Conservation (phyloP, 2,329 filamentous ascomycete species). For the Xylaria sp. region DNA sequence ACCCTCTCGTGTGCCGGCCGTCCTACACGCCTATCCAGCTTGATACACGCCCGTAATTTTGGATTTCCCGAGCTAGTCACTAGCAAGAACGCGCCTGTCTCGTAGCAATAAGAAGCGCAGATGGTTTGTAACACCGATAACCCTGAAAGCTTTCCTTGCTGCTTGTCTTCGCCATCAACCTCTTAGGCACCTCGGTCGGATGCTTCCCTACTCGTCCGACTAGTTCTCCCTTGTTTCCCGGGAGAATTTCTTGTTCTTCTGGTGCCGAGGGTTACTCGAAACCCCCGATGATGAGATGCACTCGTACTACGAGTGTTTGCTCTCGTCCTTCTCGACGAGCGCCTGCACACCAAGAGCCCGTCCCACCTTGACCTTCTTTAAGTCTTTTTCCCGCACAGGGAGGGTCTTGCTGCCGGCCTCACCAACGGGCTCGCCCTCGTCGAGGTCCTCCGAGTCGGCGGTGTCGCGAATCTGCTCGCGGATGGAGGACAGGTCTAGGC, state of each 20-base stretch:
- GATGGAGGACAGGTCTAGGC: slow-evolving; percentile 76
- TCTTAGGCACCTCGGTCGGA: background rate
- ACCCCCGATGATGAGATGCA: background rate
- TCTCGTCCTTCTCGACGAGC: slow-evolving; percentile 77
- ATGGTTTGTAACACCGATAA: background rate
- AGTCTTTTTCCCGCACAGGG: slow-evolving; percentile 56
- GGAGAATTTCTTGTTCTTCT: background rate
- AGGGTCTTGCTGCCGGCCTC: slow-evolving; percentile 52
- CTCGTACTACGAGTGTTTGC: slow-evolving; percentile 55
- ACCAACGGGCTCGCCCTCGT: slow-evolving; percentile 80
- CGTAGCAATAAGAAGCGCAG: too few species aligned
- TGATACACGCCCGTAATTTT: background rate
- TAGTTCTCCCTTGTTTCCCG: background rate
- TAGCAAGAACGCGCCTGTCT: background rate
- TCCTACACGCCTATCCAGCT: background rate
- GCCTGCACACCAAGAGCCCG: slow-evolving; percentile 81
- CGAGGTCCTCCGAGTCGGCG: slow-evolving; percentile 65
- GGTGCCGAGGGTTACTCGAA: background rate
- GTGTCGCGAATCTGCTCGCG: slow-evolving; percentile 65
- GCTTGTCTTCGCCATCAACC: background rate
- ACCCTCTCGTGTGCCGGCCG: background rate
- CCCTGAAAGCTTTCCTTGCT: background rate
- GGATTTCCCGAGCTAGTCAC: background rate
- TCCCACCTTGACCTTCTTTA: slow-evolving; percentile 89
- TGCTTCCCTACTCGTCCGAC: background rate